A percentile compares a stretch with the other conserved stretches of the same genome.
phyloP scores from a whole-genome alignment of 768 basidiomycete genomes.

The Auriscalpium vulgare region DNA sequence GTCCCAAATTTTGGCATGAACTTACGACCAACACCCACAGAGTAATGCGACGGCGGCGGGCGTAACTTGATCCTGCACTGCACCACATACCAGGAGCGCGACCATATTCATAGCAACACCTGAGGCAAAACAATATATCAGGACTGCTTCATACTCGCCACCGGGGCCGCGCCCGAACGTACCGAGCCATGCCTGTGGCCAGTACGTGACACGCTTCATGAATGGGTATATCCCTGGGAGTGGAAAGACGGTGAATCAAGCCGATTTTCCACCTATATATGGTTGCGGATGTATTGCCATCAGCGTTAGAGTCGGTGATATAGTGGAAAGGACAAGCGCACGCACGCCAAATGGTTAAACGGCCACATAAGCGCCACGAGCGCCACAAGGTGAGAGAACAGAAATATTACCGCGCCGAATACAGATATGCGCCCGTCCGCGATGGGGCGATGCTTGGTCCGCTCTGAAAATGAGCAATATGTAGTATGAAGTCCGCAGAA shows the following conservation, averaged over 20 bases:
- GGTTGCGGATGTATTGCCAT: neutral
- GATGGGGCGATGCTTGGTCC: neutral
- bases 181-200: conserved; percentile 4
- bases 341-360: neutral
- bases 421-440: neutral
- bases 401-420: neutral
- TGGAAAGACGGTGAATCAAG: neutral
- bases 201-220: conserved; percentile 1
- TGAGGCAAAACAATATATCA: neutral
- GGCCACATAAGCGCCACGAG: neutral
- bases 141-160: neutral
- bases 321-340: neutral
- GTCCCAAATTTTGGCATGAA: neutral
- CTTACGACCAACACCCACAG: neutral
- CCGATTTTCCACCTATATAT: neutral
- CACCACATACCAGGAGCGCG: neutral
- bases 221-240: neutral
- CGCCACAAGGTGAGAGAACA: neutral
- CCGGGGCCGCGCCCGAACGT: neutral
- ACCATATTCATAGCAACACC: neutral
- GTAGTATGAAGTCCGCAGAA: neutral
- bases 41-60: neutral
- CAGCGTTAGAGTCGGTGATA: too few relatives aligned
- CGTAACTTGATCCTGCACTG: neutral
- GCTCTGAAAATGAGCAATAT: neutral